phyloP scores from a whole-genome alignment of 2,329 filamentous ascomycete genomes.

The Penicillium fuscoglaucum region DNA sequence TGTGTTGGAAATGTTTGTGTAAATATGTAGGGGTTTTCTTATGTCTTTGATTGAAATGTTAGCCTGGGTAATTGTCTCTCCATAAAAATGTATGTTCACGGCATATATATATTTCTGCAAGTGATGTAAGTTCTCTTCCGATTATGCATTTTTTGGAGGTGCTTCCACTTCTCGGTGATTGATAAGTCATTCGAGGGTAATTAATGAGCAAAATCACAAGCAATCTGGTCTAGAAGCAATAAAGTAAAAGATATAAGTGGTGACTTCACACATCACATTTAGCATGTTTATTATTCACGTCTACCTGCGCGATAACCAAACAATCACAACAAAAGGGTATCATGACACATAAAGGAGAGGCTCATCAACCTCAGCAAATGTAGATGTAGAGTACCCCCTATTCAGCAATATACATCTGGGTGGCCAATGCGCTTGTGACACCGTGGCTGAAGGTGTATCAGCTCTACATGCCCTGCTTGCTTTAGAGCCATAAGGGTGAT shows the following conservation, averaged over 20 bases:
- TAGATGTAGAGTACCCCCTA: not conserved
- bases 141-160: not conserved
- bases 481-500: not conserved
- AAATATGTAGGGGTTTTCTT: too few species aligned
- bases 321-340: not conserved
- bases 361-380: not conserved
- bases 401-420: not conserved
- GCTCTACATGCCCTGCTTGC: not conserved
- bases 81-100: not conserved
- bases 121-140: not conserved
- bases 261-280: not conserved
- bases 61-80: not conserved
- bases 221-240: not conserved
- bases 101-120: not conserved
- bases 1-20: not conserved
- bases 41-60: not conserved
- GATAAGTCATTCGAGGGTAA: not conserved
- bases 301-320: not conserved
- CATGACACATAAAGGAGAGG: not conserved
- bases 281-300: not conserved
- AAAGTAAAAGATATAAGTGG: not conserved
- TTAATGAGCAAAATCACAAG: not conserved
- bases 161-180: not conserved
- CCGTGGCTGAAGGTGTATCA: constrained; percentile 8
- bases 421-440: constrained; percentile 7